Conservation (phyloP, 1,284 basidiomycete genomes). For the Stereum hirsutum region DNA sequence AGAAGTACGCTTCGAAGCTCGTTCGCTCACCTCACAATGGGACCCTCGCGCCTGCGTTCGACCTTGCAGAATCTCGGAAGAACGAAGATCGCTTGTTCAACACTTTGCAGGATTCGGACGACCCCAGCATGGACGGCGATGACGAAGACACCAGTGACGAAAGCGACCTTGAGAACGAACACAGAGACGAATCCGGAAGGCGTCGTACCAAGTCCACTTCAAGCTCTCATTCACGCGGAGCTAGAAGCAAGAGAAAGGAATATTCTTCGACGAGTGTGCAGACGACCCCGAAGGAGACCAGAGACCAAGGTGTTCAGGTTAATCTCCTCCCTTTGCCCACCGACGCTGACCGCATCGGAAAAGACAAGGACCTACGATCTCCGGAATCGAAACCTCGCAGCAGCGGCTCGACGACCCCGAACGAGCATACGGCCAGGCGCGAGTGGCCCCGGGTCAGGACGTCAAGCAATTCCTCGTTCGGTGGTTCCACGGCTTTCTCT, state of each 20-base stretch:
- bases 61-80: constrained; percentile 32
- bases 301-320: constrained; percentile 47
- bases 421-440: background rate
- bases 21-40: constrained; percentile 38
- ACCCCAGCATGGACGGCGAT: constrained; percentile 71
- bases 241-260: constrained; percentile 32
- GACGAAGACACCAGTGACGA: constrained; percentile 75
- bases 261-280: constrained; percentile 56
- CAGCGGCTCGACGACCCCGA: constrained; percentile 4
- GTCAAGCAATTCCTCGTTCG: background rate
- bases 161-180: no score
- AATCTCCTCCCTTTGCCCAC: constrained; percentile 10
- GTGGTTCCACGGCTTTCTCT: no score
- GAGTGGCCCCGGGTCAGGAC: background rate
- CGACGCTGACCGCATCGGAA: constrained; percentile 11
- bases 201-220: constrained; percentile 22
- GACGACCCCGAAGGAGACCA: constrained; percentile 41
- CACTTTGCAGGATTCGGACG: constrained; percentile 46
- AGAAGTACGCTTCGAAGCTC: constrained; percentile 62
- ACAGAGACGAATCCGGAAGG: constrained; percentile 23
- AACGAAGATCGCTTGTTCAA: constrained; percentile 27
- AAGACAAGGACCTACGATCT: constrained; percentile 8
- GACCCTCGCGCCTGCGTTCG: constrained; percentile 36
- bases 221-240: constrained; percentile 21
- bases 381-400: background rate